Evolutionary conservation across 2,329 filamentous ascomycete genomes (phyloP).

Genomic region (Aureobasidium sp.): DNA sequence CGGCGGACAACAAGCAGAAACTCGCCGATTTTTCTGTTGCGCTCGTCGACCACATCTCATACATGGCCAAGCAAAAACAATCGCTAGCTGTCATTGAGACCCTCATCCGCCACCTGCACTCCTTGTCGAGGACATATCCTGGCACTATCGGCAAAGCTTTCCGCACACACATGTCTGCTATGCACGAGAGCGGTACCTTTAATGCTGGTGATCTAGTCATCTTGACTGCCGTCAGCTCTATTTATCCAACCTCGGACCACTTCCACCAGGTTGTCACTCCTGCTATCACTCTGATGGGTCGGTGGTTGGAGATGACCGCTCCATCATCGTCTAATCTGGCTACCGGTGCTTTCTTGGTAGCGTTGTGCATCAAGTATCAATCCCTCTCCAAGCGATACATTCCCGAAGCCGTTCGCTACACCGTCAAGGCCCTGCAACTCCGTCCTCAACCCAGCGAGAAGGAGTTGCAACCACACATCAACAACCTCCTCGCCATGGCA

Average conservation of each 20-base stretch:
- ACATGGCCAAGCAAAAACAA: slow-evolving; percentile 47
- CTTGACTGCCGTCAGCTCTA: slow-evolving; percentile 73
- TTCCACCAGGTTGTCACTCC: slow-evolving; percentile 95
- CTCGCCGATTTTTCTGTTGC: slow-evolving; percentile 61
- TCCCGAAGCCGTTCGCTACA: slow-evolving; percentile 80
- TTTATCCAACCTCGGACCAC: slow-evolving; percentile 94
- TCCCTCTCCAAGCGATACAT: slow-evolving; percentile 76
- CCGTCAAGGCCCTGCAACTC: slow-evolving; percentile 60
- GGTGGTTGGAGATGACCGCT: slow-evolving; percentile 73
- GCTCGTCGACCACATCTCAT: slow-evolving; percentile 60
- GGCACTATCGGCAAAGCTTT: slow-evolving; percentile 71
- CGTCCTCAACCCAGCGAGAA: slow-evolving; percentile 26
- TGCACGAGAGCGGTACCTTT: slow-evolving; percentile 49
- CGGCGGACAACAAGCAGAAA: slow-evolving; percentile 76
- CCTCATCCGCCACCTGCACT: slow-evolving; percentile 84
- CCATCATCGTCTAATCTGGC: slow-evolving; percentile 61
- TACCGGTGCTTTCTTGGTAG: slow-evolving; percentile 70
- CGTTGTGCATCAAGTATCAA: slow-evolving; percentile 77
- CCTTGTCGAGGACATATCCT: slow-evolving; percentile 78
- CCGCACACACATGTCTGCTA: slow-evolving; percentile 58
- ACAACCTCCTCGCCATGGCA: slow-evolving; percentile 60
- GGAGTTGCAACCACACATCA: slow-evolving; percentile 55
- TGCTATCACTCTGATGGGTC: slow-evolving; percentile 73
- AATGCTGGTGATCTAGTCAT: slow-evolving; percentile 68
- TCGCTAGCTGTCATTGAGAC: slow-evolving; percentile 65